A percentile compares a stretch with the other conserved stretches of the same genome.
These are phyloP conservation scores for Eleusine coracana DNA, from an alignment of 176 grass and related monocot genomes.

Conservation along the genomic window DNA sequence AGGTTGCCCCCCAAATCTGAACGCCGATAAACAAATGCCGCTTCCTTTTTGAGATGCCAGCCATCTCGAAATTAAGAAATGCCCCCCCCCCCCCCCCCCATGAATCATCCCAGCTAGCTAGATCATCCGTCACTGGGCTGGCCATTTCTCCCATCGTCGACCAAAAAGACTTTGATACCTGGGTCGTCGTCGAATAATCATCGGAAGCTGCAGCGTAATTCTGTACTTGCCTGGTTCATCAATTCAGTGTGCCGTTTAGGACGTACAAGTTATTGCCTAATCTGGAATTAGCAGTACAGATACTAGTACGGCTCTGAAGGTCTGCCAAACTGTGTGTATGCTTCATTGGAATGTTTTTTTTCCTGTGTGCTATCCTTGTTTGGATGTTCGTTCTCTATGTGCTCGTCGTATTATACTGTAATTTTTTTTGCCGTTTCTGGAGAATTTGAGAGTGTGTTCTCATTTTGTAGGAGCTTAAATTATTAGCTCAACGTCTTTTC, in stretches of 20 bases:
- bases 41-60: slow-evolving; percentile 28
- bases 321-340: not conserved
- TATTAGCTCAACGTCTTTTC: not conserved
- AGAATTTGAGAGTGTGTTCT: not conserved
- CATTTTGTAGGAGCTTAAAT: not conserved
- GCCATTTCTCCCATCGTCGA: not conserved
- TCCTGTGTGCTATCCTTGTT: not conserved
- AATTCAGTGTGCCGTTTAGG: not conserved
- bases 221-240: not conserved
- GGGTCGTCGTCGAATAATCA: slow-evolving; percentile 15
- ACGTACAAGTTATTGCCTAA: not conserved
- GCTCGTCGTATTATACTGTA: not conserved
- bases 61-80: slow-evolving; percentile 23
- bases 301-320: not conserved
- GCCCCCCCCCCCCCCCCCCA: too few species aligned
- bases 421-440: not conserved
- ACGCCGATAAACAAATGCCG: not conserved
- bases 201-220: not conserved
- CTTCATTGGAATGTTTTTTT: not conserved
- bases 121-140: slow-evolving; percentile 7
- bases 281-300: not conserved
- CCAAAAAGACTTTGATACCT: not conserved
- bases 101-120: not conserved
- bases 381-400: not conserved
- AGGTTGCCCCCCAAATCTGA: slow-evolving; percentile 33